A percentile compares a stretch with the other conserved stretches of the same genome.
phyloP scores from a whole-genome alignment of 495 filamentous ascomycete genomes.

The Trichocladium uniseriatum region DNA sequence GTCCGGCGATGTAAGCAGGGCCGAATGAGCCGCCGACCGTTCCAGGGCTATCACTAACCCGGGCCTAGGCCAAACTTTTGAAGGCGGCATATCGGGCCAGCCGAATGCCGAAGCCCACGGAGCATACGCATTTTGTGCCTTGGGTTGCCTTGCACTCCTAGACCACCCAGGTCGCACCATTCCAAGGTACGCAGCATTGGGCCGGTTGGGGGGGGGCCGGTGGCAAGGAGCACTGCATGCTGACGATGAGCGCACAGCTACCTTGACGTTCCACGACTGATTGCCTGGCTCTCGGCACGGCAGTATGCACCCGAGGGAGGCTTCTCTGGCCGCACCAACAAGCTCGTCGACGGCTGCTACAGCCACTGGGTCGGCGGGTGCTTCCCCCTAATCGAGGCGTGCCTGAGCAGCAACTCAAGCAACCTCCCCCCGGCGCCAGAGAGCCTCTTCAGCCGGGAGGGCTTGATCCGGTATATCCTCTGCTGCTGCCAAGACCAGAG shows the following conservation, averaged over 20 bases:
- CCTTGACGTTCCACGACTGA: conserved; percentile 65
- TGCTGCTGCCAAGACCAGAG: conserved; percentile 69
- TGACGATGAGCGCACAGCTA: conserved; percentile 39
- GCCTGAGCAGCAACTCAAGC: conserved; percentile 32
- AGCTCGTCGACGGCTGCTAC: conserved; percentile 95
- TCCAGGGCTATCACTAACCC: conserved; percentile 1
- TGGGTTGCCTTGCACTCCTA: conserved; percentile 77
- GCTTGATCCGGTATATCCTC: conserved; percentile 78
- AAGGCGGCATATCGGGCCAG: conserved; percentile 79
- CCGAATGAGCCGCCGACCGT: neutral
- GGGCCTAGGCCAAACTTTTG: conserved; percentile 72
- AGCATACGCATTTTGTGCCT: conserved; percentile 89
- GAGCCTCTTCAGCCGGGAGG: conserved; percentile 69
- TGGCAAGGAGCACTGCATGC: conserved; percentile 6
- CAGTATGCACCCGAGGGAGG: conserved; percentile 91
- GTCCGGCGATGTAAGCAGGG: conserved; percentile 60
- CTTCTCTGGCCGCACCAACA: conserved; percentile 89
- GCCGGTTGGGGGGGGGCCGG: neutral
- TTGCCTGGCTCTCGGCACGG: conserved; percentile 79
- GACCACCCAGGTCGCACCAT: conserved; percentile 66
- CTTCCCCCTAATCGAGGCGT: conserved; percentile 84
- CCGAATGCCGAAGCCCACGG: conserved; percentile 89
- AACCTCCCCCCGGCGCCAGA: conserved; percentile 16
- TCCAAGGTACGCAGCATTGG: conserved; percentile 37
- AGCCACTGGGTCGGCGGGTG: conserved; percentile 95